Percentiles rank a stretch among this genome's conserved stretches.
These are phyloP conservation scores for Penicillium sp. DNA, from an alignment of 2,329 filamentous ascomycete species.

Conservation along the genomic window DNA sequence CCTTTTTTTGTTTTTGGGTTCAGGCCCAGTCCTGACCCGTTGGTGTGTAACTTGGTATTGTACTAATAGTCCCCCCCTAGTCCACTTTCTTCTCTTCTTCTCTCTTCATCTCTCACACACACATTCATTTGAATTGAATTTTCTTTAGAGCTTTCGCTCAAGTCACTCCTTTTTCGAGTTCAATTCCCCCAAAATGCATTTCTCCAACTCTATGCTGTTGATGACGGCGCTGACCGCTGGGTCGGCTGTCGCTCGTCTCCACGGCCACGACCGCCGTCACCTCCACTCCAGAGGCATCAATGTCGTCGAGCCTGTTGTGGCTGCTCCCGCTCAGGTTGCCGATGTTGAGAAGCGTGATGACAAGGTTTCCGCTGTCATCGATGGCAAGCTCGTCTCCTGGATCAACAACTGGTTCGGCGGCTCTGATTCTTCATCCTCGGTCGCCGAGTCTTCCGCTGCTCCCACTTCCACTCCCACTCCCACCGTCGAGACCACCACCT, in stretches of 20 bases:
- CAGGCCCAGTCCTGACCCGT: slow-evolving; percentile 1
- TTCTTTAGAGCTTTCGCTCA: slow-evolving; percentile 17
- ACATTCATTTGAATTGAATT: slow-evolving; percentile 24
- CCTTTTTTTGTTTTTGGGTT: slow-evolving; percentile 1
- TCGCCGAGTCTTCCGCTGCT: slow-evolving; percentile 9
- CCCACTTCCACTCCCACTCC: slow-evolving; percentile 17
- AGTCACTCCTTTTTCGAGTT: slow-evolving; percentile 22
- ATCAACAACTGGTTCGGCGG: slow-evolving; percentile 36
- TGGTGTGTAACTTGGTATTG: slow-evolving; percentile 7
- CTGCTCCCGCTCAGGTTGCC: not conserved
- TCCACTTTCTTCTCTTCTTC: slow-evolving; percentile 10
- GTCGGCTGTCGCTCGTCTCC: slow-evolving; percentile 36
- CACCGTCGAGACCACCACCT: slow-evolving; percentile 16
- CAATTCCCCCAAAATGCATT: slow-evolving; percentile 32
- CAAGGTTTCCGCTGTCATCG: slow-evolving; percentile 33
- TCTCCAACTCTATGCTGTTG: slow-evolving; percentile 39
- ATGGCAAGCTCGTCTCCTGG: slow-evolving; percentile 36
- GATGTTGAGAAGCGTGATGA: slow-evolving; percentile 32
- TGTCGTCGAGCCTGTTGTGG: slow-evolving; percentile 5
- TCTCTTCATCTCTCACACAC: slow-evolving; percentile 7
- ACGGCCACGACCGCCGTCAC: slow-evolving; percentile 42
- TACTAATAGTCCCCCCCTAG: slow-evolving; percentile 5
- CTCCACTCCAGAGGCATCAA: slow-evolving; percentile 22
- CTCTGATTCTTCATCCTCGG: slow-evolving; percentile 8
- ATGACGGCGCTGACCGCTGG: slow-evolving; percentile 39